Evolutionary conservation across 2,329 filamentous ascomycete species (phyloP).

Genomic region (Aspergillus ibericus): DNA sequence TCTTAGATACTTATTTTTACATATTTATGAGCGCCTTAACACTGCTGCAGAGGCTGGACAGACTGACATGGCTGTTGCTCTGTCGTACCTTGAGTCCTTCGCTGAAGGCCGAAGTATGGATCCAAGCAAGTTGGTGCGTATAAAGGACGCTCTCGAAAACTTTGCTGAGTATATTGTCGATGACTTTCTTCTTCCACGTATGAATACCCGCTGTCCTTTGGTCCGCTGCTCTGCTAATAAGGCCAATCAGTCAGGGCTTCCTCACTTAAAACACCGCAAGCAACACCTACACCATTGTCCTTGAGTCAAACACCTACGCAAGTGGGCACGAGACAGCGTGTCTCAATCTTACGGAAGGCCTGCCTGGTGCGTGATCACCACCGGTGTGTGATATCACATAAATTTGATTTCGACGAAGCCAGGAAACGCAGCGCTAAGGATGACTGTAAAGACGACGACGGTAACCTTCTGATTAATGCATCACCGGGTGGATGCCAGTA

Average conservation of each 20-base stretch:
- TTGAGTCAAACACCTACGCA: background rate
- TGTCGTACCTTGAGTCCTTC: background rate
- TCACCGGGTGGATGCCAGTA: constrained; percentile 14
- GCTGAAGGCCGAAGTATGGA: background rate
- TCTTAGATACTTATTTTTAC: background rate
- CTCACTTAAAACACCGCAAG: constrained; percentile 20
- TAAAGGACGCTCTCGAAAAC: constrained; percentile 7
- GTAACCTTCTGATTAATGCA: constrained; percentile 17
- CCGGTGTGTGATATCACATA: constrained; percentile 18
- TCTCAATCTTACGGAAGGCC: constrained; percentile 10
- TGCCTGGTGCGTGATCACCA: constrained; percentile 19
- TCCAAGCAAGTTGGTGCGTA: background rate
- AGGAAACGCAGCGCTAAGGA: background rate
- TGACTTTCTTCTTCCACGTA: constrained; percentile 22
- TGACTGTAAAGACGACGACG: constrained; percentile 20
- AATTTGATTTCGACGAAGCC: constrained; percentile 13
- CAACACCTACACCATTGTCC: constrained; percentile 12
- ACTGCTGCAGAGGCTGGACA: background rate
- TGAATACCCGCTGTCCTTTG: background rate
- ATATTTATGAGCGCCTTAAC: background rate
- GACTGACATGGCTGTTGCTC: background rate
- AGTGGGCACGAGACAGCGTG: background rate
- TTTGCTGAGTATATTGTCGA: constrained; percentile 24
- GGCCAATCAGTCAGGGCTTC: constrained; percentile 20
- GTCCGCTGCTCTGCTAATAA: background rate